These are phyloP conservation scores for Phytophthora hibernalis DNA, from an alignment of 352 stramenopile species.

Conservation along the genomic window DNA sequence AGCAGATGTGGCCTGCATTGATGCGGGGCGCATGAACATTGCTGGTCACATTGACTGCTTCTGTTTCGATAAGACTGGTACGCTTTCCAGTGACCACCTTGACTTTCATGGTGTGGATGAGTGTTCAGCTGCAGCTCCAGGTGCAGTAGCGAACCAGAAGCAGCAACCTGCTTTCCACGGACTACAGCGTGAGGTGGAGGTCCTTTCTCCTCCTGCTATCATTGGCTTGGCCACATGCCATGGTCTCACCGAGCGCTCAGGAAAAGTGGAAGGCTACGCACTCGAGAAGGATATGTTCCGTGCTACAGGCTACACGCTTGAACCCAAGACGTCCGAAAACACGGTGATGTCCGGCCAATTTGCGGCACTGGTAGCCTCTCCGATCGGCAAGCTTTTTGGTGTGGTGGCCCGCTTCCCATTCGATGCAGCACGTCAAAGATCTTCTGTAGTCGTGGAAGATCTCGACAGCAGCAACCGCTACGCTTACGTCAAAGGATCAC, in stretches of 20 bases:
- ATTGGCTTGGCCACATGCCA: constrained; percentile 77
- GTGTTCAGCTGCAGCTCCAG: constrained; percentile 36
- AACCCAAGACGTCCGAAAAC: constrained; percentile 46
- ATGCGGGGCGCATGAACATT: constrained; percentile 77
- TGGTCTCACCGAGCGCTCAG: constrained; percentile 57
- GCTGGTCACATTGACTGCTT: constrained; percentile 77
- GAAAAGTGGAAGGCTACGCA: constrained; percentile 67
- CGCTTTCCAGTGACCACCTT: constrained; percentile 73
- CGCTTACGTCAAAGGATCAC: constrained; percentile 77
- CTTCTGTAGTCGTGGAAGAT: constrained; percentile 76
- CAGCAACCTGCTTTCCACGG: constrained; percentile 48
- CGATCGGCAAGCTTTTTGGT: constrained; percentile 74
- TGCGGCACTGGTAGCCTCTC: constrained; percentile 68
- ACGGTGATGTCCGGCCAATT: constrained; percentile 42
- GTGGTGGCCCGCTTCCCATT: constrained; percentile 78
- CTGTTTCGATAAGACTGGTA: constrained; percentile 89
- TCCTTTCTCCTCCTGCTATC: constrained; percentile 66
- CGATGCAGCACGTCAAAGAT: constrained; percentile 72
- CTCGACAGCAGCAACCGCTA: constrained; percentile 66
- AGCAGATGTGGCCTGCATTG: constrained; percentile 72
- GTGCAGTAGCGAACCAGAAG: constrained; percentile 15
- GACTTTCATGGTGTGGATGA: constrained; percentile 81
- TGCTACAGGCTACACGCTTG: constrained; percentile 64
- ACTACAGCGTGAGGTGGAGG: constrained; percentile 72
- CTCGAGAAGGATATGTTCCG: constrained; percentile 83